Evolutionary conservation across 768 basidiomycete genomes (phyloP), one percentile per base, ranked within the genome.

Genomic region (Russula sp.): DNA sequence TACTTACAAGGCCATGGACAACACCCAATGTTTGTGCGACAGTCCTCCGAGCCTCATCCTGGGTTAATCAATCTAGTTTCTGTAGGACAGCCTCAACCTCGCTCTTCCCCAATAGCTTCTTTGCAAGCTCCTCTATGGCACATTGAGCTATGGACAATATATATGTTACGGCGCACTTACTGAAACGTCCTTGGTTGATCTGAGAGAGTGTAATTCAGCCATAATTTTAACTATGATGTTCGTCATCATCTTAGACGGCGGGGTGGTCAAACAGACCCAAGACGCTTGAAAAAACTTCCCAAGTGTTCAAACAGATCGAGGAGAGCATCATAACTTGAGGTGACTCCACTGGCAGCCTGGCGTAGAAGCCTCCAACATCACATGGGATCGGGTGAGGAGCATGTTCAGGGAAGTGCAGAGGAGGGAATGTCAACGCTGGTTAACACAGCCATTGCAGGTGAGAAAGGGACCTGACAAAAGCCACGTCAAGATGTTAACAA

Each of bases 11-110:
- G n/a, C n/a, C n/a, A n/a, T n/a, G n/a, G n/a, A n/a, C n/a, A n/a
- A n/a, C n/a, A n/a, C n/a, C n/a, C n/a, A n/a, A n/a, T n/a, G n/a
- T n/a, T n/a, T n/a, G n/a, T n/a, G n/a, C 30, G 3, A 20, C 42
- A 5, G 56, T 57, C 40, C 26, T 48, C 30, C 42, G 11, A 34
- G 57, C 57, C 44, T 48, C 44, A 2, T 58, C 44, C 30, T 58
- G 28, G 11, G 57, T 48, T 1, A 58, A 22, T 22, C 20, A 6
- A 9, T 44, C 57, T n/a, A 48, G n/a, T 13, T 40, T 34, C 18
- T 22, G 28, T 11, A 58, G 30, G 2, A 58, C 30, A 1, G 30
- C 28, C 30, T 48, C 30, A 6, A 58, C n/a, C 5, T 58, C 30
- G 5, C n/a, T 46, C 20, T 58, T 20, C 22, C 57, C 57, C 40